Conservation (phyloP, 2,329 filamentous ascomycete species). For the Dothistroma septosporum region DNA sequence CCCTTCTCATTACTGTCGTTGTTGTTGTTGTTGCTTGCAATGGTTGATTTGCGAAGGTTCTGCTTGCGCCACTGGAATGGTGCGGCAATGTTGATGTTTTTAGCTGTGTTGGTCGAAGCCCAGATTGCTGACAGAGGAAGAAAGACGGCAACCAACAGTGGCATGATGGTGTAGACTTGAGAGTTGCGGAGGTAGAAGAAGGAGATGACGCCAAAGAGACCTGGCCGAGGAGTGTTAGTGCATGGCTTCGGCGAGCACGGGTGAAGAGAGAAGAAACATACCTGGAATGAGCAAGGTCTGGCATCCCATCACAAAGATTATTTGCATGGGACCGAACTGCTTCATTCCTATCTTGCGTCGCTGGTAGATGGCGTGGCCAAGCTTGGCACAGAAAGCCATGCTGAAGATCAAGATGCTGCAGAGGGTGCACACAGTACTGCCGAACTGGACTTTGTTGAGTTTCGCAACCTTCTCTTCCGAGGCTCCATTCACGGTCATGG, state of each 20-base stretch:
- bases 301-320: conserved; percentile 64
- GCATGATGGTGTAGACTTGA: conserved; percentile 52
- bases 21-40: conserved; percentile 13
- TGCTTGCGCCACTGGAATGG: conserved; percentile 20
- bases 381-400: conserved; percentile 58
- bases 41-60: conserved; percentile 12
- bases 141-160: conserved; percentile 58
- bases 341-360: conserved; percentile 55
- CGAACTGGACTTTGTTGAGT: conserved; percentile 41
- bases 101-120: conserved; percentile 46
- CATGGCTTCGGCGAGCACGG: conserved; percentile 1
- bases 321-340: conserved; percentile 61
- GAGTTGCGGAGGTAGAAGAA: conserved; percentile 47
- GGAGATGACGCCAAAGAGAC: conserved; percentile 57
- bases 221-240: conserved; percentile 38
- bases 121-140: conserved; percentile 65
- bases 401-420: conserved; percentile 60
- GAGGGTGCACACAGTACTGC: conserved; percentile 50
- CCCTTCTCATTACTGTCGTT: conserved; percentile 21
- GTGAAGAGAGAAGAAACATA: conserved; percentile 36
- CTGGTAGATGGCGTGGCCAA: conserved; percentile 54
- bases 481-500: conserved; percentile 21
- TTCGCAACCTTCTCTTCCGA: conserved; percentile 13
- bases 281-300: conserved; percentile 64
- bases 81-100: conserved; percentile 25